Conservation (phyloP, 1,284 basidiomycete species). For the Apiotrichum sp. region DNA sequence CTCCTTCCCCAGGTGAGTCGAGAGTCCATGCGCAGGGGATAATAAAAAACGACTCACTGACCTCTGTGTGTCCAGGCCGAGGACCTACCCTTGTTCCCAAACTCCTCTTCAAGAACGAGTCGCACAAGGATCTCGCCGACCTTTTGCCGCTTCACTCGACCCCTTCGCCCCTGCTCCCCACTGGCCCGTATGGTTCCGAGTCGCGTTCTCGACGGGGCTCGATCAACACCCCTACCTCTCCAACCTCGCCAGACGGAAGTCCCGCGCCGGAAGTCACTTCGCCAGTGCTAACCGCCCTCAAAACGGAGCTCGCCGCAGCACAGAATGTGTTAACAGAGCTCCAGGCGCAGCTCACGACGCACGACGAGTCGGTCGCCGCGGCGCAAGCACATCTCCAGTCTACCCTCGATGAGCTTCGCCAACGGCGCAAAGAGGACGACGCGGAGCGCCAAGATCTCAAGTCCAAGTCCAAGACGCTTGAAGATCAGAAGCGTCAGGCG, state of each 20-base stretch:
- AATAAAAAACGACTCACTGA: background rate
- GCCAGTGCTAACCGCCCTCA: conserved; percentile 65
- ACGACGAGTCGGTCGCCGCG: conserved; percentile 57
- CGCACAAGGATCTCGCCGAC: conserved; percentile 18
- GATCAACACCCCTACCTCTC: conserved; percentile 25
- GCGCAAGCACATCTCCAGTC: conserved; percentile 62
- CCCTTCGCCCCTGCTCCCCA: conserved; percentile 16
- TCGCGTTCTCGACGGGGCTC: conserved; percentile 35
- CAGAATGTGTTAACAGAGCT: conserved; percentile 65
- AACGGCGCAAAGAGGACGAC: conserved; percentile 78
- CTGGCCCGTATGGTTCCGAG: conserved; percentile 7
- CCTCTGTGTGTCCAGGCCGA: background rate
- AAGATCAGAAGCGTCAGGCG: conserved; percentile 77
- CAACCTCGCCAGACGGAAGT: conserved; percentile 22
- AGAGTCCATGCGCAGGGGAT: background rate
- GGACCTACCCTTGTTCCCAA: conserved; percentile 13
- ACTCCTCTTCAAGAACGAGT: conserved; percentile 18
- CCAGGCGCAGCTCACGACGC: conserved; percentile 66
- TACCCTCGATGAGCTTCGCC: conserved; percentile 68
- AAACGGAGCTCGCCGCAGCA: conserved; percentile 66
- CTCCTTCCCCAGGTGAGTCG: conserved; percentile 7
- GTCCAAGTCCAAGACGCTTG: conserved; percentile 69
- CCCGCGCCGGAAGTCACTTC: conserved; percentile 44
- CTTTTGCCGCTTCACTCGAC: conserved; percentile 43
- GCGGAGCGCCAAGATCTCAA: conserved; percentile 69